Conservation (phyloP, 495 filamentous ascomycete genomes). For the Penicillium malachiteum region DNA sequence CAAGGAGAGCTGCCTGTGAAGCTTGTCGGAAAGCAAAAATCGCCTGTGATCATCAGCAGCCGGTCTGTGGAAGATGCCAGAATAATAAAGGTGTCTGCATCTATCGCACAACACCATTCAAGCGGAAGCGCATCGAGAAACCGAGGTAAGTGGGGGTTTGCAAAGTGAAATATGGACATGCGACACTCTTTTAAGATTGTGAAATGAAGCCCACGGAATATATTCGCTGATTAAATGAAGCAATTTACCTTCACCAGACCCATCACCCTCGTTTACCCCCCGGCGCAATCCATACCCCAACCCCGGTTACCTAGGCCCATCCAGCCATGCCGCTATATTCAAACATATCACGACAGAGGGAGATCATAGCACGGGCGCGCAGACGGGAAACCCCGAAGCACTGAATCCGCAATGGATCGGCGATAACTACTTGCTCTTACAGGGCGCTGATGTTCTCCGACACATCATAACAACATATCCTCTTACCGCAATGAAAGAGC, state of each 20-base stretch:
- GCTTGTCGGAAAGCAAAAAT: slow-evolving; percentile 42
- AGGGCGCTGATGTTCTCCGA: slow-evolving; percentile 28
- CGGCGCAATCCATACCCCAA: slow-evolving; percentile 40
- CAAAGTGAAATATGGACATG: neutral
- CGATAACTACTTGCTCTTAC: slow-evolving; percentile 25
- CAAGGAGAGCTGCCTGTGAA: slow-evolving; percentile 36
- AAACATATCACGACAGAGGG: slow-evolving; percentile 35
- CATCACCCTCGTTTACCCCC: slow-evolving; percentile 24
- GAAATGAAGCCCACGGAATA: neutral
- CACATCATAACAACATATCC: slow-evolving; percentile 25
- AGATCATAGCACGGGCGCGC: slow-evolving; percentile 9
- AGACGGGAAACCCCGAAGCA: slow-evolving; percentile 8
- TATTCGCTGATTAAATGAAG: neutral
- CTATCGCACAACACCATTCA: slow-evolving; percentile 42
- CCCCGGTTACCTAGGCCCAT: slow-evolving; percentile 43
- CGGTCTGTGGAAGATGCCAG: slow-evolving; percentile 39
- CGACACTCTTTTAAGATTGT: neutral
- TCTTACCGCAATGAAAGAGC: slow-evolving; percentile 27
- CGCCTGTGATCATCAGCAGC: slow-evolving; percentile 41
- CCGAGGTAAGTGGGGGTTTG: slow-evolving; percentile 12
- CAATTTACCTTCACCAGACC: slow-evolving; percentile 20
- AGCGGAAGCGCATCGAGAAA: slow-evolving; percentile 27
- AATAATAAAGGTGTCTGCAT: slow-evolving; percentile 31
- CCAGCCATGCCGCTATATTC: slow-evolving; percentile 43
- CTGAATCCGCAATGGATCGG: slow-evolving; percentile 14